A percentile compares a stretch with the other conserved stretches of the same genome.
Evolutionary conservation across 2,329 filamentous ascomycete species (phyloP).

Genomic region (Nigrospora sphaerica): DNA sequence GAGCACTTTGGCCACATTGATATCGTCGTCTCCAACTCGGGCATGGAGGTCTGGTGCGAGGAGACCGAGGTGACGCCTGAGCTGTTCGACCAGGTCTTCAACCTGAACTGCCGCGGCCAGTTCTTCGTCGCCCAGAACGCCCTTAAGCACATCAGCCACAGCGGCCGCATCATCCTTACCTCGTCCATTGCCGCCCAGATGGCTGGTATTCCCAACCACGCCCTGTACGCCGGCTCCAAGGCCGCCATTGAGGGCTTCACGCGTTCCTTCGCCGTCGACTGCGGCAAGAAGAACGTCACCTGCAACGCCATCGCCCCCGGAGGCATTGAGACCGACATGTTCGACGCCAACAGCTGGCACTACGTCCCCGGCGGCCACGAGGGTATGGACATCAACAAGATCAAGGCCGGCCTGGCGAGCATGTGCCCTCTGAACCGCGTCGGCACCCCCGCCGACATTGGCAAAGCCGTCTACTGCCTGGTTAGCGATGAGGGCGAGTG

Average conservation of each 20-base stretch:
- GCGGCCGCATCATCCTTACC: constrained; percentile 68
- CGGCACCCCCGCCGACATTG: constrained; percentile 51
- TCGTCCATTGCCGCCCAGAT: constrained; percentile 61
- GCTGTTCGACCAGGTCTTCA: constrained; percentile 66
- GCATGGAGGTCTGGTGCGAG: constrained; percentile 64
- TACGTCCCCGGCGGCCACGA: constrained; percentile 51
- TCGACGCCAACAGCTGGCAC: constrained; percentile 61
- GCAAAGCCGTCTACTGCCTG: constrained; percentile 47
- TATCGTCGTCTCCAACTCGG: constrained; percentile 67
- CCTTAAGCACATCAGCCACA: constrained; percentile 61
- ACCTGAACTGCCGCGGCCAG: constrained; percentile 63
- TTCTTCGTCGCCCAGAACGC: constrained; percentile 75
- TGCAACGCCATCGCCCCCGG: constrained; percentile 68
- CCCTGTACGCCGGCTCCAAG: constrained; percentile 65
- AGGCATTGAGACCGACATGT: constrained; percentile 74
- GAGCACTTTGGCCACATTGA: constrained; percentile 62
- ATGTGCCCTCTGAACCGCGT: constrained; percentile 54
- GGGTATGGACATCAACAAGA: constrained; percentile 42
- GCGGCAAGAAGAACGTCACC: constrained; percentile 59
- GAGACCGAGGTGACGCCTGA: constrained; percentile 63
- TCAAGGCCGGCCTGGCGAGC: constrained; percentile 46
- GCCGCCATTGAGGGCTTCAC: constrained; percentile 68
- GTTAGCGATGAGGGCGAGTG: constrained; percentile 54
- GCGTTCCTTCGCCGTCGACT: constrained; percentile 65
- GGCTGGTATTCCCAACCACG: constrained; percentile 61